Conservation (phyloP, 345 rosid genomes). For the Eucalyptus curtisii region DNA sequence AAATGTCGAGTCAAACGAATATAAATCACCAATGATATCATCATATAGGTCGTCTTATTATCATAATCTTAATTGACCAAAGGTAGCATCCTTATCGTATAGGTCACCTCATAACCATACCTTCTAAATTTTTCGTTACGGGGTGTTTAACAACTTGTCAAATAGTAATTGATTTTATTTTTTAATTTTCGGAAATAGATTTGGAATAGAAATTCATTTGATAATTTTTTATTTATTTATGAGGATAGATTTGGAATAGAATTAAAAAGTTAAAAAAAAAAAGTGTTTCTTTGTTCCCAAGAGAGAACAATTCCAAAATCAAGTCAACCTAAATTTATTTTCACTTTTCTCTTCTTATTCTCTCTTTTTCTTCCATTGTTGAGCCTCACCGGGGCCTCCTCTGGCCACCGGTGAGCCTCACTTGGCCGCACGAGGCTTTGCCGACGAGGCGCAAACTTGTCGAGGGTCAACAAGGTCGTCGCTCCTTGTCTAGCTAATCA, state of each 20-base stretch:
- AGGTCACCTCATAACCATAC: neutral
- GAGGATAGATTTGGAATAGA: no score
- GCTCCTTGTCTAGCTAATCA: no score
- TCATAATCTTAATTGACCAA: neutral
- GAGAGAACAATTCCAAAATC: no score
- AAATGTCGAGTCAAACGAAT: neutral
- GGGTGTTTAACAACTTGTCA: no score
- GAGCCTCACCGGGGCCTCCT: no score
- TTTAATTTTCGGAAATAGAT: fast-evolving
- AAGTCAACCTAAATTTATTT: no score
- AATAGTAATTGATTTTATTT: no score
- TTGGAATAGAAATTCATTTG: fast-evolving
- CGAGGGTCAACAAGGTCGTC: fast-evolving
- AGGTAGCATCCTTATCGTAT: neutral
- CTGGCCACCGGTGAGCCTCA: fast-evolving
- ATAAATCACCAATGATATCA: neutral
- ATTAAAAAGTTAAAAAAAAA: no score
- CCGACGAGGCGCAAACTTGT: fast-evolving
- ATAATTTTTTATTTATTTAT: fast-evolving
- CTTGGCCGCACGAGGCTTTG: no score
- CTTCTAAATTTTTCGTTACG: no score
- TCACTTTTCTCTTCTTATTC: no score
- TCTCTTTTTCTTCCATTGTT: no score
- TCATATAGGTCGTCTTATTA: neutral
- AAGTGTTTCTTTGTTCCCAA: fast-evolving